Evolutionary conservation across 1,284 basidiomycete genomes (phyloP), one percentile per base, ranked within the genome.

Genomic region (Moesziomyces antarcticus): DNA sequence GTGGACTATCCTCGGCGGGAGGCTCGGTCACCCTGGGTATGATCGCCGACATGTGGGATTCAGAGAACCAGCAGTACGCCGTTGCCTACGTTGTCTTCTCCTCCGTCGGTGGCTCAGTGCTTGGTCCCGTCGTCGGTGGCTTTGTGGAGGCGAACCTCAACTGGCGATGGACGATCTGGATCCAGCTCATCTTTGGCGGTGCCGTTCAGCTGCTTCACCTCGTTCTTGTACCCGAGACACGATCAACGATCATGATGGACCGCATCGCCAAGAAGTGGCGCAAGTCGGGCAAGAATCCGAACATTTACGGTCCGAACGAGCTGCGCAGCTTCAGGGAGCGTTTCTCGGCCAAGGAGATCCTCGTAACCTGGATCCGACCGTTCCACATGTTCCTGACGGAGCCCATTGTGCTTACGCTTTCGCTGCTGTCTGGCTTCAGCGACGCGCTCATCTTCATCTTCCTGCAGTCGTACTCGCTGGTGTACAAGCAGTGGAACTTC

Each of bases 381-480:
- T 84, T 84, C 68, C 65, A 80, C 51, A 83, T 85, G 82, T 80
- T 84, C 58, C 56, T 78, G 20, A 77, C 78, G 14, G 86, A 86
- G 62, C 86, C 86, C 1, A 86, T 87, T 72, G 85, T 86, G 14
- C 75, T 86, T 16, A 82, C 59, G 43, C 78, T 85, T 8, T 85
- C 85, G 24, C 79, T 85, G 20, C 76, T 86, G 5, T 84, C 83
- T 22, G 85, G 85, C 20, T 86, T 86, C 79, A 80, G 78, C 40
- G 82, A 82, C 37, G 80, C 78, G 3, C 75, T 84, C 30, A 86
- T 86, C 73, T 86, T 86, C 71, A 85, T 84, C 43, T 86, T 86
- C 72, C 63, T 85, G 42, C 82, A 86, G 68, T 82, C 83, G 1
- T 86, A 84, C 73, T 63, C 75, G 1, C 81, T 84, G 1, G 85